A percentile compares a stretch with the other conserved stretches of the same genome.
These are phyloP conservation scores for Penicillium oxalicum DNA, from an alignment of 2,329 filamentous ascomycete species.

Conservation along the genomic window DNA sequence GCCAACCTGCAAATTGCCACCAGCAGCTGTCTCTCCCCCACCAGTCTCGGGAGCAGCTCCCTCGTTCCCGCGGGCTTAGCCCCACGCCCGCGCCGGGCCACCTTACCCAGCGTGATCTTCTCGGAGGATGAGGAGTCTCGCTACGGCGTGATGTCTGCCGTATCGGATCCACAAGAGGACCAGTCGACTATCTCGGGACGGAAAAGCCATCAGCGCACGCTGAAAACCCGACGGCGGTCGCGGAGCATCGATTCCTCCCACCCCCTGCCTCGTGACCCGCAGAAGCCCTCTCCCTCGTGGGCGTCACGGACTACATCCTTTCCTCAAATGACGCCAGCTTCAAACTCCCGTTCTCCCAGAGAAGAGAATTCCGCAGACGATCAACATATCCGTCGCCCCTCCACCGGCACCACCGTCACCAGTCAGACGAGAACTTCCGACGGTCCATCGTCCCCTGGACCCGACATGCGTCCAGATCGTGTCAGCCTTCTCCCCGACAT, in stretches of 20 bases:
- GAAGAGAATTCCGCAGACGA: constrained; percentile 23
- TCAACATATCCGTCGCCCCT: constrained; percentile 19
- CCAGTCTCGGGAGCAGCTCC: constrained; percentile 17
- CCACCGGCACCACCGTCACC: constrained; percentile 26
- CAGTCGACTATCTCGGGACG: constrained; percentile 12
- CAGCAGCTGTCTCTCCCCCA: constrained; percentile 13
- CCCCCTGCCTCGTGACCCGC: constrained; percentile 30
- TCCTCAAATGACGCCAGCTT: constrained; percentile 36
- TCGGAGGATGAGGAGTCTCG: constrained; percentile 38
- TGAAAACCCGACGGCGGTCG: constrained; percentile 38
- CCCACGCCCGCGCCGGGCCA: constrained; percentile 36
- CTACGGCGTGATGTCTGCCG: constrained; percentile 22
- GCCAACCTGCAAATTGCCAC: constrained; percentile 15
- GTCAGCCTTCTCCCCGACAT: constrained; percentile 31
- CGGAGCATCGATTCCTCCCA: constrained; percentile 40
- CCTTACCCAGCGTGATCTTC: constrained; percentile 41
- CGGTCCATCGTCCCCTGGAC: constrained; percentile 17
- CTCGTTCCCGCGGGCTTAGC: constrained; percentile 17
- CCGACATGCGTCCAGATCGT: constrained; percentile 15
- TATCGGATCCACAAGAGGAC: constrained; percentile 22
- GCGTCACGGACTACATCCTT: constrained; percentile 39
- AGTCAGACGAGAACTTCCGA: constrained; percentile 20
- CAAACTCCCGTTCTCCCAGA: constrained; percentile 29
- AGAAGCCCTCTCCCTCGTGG: constrained; percentile 39
- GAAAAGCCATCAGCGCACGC: constrained; percentile 15